Base-by-base conservation (phyloP, 441 rosid genomes). In the Jatropha multifida region DNA sequence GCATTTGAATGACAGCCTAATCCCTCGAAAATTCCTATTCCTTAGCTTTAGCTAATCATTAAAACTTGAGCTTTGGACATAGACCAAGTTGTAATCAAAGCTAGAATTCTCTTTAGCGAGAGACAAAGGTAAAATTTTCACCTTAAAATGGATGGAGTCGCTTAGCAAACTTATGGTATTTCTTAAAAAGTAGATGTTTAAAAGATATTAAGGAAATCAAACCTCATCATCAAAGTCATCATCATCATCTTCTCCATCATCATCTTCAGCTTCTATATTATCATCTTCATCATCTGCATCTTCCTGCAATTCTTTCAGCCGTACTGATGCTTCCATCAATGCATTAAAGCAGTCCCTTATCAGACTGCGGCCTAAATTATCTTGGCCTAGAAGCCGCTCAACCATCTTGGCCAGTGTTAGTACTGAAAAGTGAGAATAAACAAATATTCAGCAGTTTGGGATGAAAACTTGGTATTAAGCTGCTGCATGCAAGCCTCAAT, bases 381-480 rank as follows among this genome's bases (percentile, higher is more conserved):
- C 87, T 52, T 81, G 81, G 74, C 78, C 93, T 67, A 89, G 71
- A 65, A 91, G 83, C 77, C 84, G 81, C 82, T 94, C 93, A 68
- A 86, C 76, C 78, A 90, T 85, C 84, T 89, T 92, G 46, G 74
- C 85, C 74, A 91, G 63, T 13, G 94, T 83, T 89, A 92, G 76
- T 74, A 88, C 98, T 94, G 86, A 52, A 74, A 81, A 87, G 93
- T 88, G 85, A 44, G 65, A 81, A 82, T 23, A 76, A 82, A 52
- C 65, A 70, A 9, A 51, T 37, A 75, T 76, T 74, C 63, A 82
- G 68, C 72, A 46, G 46, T 18, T 10, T 49, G 51, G 52, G 3
- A 17, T 40, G 40, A 40, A 23, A 20, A 20, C 5, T 41, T 26
- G 20, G 26, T 41, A 13, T 17, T 18, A 26, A 42, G 51, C 63